Evolutionary conservation across 2,329 filamentous ascomycete species (phyloP).

Genomic region (Arachnomyces sp.): DNA sequence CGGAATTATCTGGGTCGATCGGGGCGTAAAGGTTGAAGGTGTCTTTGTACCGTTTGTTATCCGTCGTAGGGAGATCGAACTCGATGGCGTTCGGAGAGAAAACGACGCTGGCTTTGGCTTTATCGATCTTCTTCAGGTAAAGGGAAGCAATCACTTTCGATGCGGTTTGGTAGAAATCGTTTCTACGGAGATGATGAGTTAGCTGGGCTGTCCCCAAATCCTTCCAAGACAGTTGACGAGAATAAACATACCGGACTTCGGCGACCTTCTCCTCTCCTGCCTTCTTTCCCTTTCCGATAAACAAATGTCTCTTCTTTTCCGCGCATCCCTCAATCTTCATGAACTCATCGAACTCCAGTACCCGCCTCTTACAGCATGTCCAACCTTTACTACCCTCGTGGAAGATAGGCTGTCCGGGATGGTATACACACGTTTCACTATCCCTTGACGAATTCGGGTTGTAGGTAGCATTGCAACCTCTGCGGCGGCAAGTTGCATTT

Average conservation of each 20-base stretch:
- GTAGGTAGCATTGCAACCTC: constrained; percentile 63
- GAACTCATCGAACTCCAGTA: constrained; percentile 96
- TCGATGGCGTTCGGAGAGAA: constrained; percentile 58
- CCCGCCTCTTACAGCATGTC: constrained; percentile 89
- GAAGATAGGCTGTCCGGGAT: constrained; percentile 86
- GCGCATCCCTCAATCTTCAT: constrained; percentile 90
- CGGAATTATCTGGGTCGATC: constrained; percentile 68
- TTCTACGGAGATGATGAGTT: constrained; percentile 37
- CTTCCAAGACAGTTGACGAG: constrained; percentile 3
- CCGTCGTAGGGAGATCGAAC: constrained; percentile 78
- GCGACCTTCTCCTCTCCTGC: constrained; percentile 67
- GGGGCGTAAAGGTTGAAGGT: constrained; percentile 66
- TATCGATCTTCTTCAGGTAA: constrained; percentile 96
- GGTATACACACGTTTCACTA: constrained; percentile 73
- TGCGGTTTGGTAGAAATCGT: constrained; percentile 92
- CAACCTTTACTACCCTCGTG: constrained; percentile 98
- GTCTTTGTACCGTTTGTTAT: constrained; percentile 73
- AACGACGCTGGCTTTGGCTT: constrained; percentile 63
- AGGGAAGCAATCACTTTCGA: constrained; percentile 80
- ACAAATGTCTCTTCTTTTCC: constrained; percentile 74
- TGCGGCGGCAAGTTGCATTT: constrained; percentile 69
- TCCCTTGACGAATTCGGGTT: constrained; percentile 52
- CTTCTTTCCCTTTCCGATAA: constrained; percentile 65
- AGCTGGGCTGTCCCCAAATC: constrained; percentile 4
- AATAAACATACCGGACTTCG: constrained; percentile 58